Evolutionary conservation across 2,329 filamentous ascomycete genomes (phyloP).

Genomic region (Pseudogymnoascus sp.): DNA sequence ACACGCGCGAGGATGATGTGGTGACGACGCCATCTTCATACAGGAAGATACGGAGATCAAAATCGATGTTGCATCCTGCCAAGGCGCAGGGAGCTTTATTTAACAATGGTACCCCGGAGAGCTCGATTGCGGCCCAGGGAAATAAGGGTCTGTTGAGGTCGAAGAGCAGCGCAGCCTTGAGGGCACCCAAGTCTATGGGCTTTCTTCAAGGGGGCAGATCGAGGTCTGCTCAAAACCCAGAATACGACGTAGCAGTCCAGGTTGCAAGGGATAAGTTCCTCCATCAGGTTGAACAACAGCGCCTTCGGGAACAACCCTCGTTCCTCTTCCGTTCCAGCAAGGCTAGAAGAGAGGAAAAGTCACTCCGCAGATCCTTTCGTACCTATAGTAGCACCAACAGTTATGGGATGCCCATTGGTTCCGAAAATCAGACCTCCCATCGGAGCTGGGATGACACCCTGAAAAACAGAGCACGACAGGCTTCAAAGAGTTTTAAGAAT

Average conservation of each 20-base stretch:
- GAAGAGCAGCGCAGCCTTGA: conserved; percentile 27
- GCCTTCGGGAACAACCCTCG: conserved; percentile 35
- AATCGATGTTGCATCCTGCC: conserved; percentile 40
- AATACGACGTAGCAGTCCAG: conserved; percentile 31
- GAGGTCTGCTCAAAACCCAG: conserved; percentile 18
- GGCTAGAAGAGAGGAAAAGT: conserved; percentile 20
- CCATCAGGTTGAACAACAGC: conserved; percentile 29
- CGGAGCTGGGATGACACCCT: conserved; percentile 31
- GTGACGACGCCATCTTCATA: conserved; percentile 41
- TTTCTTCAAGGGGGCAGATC: conserved; percentile 35
- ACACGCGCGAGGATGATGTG: conserved; percentile 40
- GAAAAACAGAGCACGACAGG: conserved; percentile 48
- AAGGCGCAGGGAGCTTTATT: conserved; percentile 22
- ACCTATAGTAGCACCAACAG: conserved; percentile 36
- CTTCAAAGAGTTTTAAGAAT: conserved; percentile 52
- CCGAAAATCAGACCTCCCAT: conserved; percentile 17
- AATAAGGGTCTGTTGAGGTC: conserved; percentile 8
- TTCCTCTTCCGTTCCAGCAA: conserved; percentile 33
- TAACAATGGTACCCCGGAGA: conserved; percentile 22
- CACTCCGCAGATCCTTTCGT: conserved; percentile 42
- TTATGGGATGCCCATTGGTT: conserved; percentile 26
- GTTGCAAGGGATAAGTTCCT: conserved; percentile 31
- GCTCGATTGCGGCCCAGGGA: background rate
- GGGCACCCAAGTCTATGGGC: conserved; percentile 47
- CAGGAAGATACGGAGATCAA: conserved; percentile 44